These are phyloP conservation scores for Waltiozyma sp. DNA, from an alignment of 1,139 yeast genomes.

Conservation along the genomic window DNA sequence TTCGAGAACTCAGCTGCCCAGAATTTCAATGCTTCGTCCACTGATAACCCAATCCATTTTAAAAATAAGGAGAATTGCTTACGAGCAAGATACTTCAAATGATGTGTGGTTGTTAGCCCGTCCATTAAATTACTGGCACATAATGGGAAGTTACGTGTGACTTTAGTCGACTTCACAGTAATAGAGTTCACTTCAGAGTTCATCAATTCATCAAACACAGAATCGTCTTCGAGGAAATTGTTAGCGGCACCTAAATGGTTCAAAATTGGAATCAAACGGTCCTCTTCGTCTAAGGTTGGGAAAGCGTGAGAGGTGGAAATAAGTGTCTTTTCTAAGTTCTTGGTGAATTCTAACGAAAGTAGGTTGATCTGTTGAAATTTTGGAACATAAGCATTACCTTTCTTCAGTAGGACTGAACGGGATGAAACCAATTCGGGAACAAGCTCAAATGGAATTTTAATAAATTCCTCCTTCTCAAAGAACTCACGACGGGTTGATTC, in stretches of 20 bases:
- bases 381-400: slow-evolving; percentile 80
- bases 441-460: slow-evolving; percentile 78
- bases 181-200: slow-evolving; percentile 49
- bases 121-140: slow-evolving; percentile 67
- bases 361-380: slow-evolving; percentile 66
- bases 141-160: slow-evolving; percentile 64
- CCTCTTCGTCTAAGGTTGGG: slow-evolving; percentile 87
- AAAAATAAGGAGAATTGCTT: slow-evolving; percentile 76
- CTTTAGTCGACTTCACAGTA: slow-evolving; percentile 44
- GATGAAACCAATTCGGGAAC: slow-evolving; percentile 66
- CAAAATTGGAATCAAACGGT: slow-evolving; percentile 73
- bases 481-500: slow-evolving; percentile 22
- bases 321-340: slow-evolving; percentile 40
- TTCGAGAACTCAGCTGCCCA: slow-evolving; percentile 72
- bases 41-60: slow-evolving; percentile 78
- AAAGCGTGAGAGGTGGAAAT: slow-evolving; percentile 64
- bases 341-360: slow-evolving; percentile 55
- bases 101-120: slow-evolving; percentile 49
- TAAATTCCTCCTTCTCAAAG: slow-evolving; percentile 50
- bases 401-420: slow-evolving; percentile 52
- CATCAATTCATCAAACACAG: slow-evolving; percentile 19
- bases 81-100: slow-evolving; percentile 74
- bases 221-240: slow-evolving; percentile 32
- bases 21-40: slow-evolving; percentile 80
- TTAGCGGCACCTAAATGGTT: slow-evolving; percentile 72